Percentiles rank a stretch among this genome's conserved stretches.
Evolutionary conservation across 495 filamentous ascomycete species (phyloP).

Genomic region (Penicillium taxi): DNA sequence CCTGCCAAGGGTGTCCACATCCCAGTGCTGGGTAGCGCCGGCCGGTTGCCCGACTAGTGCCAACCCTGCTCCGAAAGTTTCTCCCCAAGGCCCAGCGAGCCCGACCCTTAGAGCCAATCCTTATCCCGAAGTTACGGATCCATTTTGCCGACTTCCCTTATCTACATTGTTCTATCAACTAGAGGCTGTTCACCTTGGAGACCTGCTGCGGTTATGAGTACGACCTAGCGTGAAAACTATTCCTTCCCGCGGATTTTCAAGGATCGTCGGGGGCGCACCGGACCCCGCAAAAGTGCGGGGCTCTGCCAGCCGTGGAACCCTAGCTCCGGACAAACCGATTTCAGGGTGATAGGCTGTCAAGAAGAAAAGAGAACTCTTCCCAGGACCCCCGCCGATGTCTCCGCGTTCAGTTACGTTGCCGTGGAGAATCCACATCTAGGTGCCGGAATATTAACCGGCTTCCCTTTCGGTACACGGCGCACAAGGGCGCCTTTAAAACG

Average conservation of each 20-base stretch:
- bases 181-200: conserved; percentile 66
- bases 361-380: conserved; percentile 32
- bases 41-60: conserved; percentile 47
- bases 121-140: conserved; percentile 67
- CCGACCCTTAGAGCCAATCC: conserved; percentile 64
- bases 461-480: conserved; percentile 56
- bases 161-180: conserved; percentile 65
- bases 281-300: conserved; percentile 55
- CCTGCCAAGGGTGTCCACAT: conserved; percentile 51
- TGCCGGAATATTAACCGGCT: conserved; percentile 64
- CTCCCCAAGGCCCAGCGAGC: conserved; percentile 10
- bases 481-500: conserved; percentile 54
- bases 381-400: conserved; percentile 45
- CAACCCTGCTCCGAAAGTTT: conserved; percentile 29
- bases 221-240: conserved; percentile 60
- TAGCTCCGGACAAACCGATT: conserved; percentile 46
- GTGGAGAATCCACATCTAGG: conserved; percentile 58
- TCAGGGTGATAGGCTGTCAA: conserved; percentile 40
- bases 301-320: conserved; percentile 31
- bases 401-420: conserved; percentile 59
- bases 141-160: conserved; percentile 65
- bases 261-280: conserved; percentile 57
- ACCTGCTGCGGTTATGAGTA: conserved; percentile 66
- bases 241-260: conserved; percentile 63
- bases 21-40: conserved; percentile 46